A percentile compares a stretch with the other conserved stretches of the same genome.
These are phyloP conservation scores for Erodium chrysanthum DNA, from an alignment of 441 rosid genomes.

Conservation along the genomic window DNA sequence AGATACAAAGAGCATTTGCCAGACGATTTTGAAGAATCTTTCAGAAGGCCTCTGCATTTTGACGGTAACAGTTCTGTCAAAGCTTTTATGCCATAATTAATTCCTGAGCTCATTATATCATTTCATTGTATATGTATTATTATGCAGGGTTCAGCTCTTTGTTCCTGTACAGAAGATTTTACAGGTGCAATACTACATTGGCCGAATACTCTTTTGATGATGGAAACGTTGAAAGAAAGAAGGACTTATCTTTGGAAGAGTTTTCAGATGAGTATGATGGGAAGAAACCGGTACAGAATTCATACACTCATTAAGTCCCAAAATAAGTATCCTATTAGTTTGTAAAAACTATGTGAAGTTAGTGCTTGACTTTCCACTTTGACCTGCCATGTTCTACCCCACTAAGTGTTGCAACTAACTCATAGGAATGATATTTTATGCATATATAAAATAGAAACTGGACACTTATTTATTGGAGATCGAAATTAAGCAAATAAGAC, in stretches of 20 bases:
- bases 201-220: constrained; percentile 52
- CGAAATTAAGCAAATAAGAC: background rate
- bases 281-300: constrained; percentile 7
- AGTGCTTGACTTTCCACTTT: background rate
- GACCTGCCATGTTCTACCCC: background rate
- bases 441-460: background rate
- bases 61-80: constrained; percentile 37
- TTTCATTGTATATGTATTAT: constrained; percentile 3
- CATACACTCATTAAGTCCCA: background rate
- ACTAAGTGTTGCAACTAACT: background rate
- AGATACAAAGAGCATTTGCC: constrained; percentile 54
- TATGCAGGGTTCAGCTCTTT: constrained; percentile 67
- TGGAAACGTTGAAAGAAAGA: constrained; percentile 64
- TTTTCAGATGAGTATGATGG: constrained; percentile 50
- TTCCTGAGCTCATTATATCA: constrained; percentile 8
- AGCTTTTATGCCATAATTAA: background rate
- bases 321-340: background rate
- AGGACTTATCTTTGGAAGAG: constrained; percentile 44
- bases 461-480: too few relatives aligned
- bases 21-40: constrained; percentile 28
- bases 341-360: background rate
- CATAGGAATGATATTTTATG: background rate
- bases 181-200: constrained; percentile 67
- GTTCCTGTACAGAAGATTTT: constrained; percentile 74
- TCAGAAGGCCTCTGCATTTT: constrained; percentile 40